Evolutionary conservation across 192 early-diverging fungal species (phyloP).

Genomic region (Backusella tarrabulga): DNA sequence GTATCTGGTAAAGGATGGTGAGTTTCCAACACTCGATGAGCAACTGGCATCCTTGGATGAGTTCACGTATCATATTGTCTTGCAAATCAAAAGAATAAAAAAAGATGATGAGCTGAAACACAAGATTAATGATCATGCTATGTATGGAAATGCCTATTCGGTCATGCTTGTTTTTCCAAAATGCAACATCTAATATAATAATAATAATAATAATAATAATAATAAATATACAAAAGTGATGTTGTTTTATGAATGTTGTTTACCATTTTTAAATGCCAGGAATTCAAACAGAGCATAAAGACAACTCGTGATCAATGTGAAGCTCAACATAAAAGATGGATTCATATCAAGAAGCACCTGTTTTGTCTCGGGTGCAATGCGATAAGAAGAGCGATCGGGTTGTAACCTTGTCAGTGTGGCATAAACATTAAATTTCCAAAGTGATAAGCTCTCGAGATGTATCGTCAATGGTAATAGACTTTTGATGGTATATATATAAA

Average conservation of each 20-base stretch:
- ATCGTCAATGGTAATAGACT: conserved; percentile 64
- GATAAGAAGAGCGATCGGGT: conserved; percentile 54
- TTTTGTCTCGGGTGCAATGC: conserved; percentile 71
- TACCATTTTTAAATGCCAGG: conserved; percentile 92
- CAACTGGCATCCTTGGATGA: conserved; percentile 74
- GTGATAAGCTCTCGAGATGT: conserved; percentile 58
- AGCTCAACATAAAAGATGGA: conserved; percentile 63
- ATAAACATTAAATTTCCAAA: conserved; percentile 78
- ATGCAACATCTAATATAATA: conserved; percentile 67
- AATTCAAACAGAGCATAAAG: conserved; percentile 88
- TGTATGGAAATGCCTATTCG: conserved; percentile 81
- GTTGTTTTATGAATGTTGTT: background rate
- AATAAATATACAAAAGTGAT: background rate
- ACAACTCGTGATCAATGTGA: conserved; percentile 72
- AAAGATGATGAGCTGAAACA: conserved; percentile 80
- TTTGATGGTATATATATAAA: background rate
- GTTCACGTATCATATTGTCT: conserved; percentile 75
- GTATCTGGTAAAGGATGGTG: background rate
- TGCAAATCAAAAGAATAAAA: conserved; percentile 60
- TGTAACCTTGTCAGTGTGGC: conserved; percentile 47
- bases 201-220: too few species aligned
- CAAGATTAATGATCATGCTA: conserved; percentile 76
- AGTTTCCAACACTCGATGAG: conserved; percentile 92
- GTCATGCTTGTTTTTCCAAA: conserved; percentile 82
- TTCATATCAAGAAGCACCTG: conserved; percentile 87